Evolutionary conservation across 148 eudicot genomes (phyloP), one percentile per base, ranked within the genome.

Genomic region (Limonium bicolor): DNA sequence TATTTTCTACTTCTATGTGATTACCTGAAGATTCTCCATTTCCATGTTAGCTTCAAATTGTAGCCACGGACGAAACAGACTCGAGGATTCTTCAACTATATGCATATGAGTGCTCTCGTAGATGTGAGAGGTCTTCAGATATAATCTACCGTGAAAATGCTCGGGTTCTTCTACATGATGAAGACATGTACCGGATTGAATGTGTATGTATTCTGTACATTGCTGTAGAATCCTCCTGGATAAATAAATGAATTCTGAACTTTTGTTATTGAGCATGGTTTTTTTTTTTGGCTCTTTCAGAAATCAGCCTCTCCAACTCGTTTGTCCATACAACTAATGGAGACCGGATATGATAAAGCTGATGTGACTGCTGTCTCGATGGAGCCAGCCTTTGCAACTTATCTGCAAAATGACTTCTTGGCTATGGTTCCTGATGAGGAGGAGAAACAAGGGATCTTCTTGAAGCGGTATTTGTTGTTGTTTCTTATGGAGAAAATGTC

Each of bases 111-210:
- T 71, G 65, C 24, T 84, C 85, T 23, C 67, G 99, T 37, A 76
- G 64, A 51, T 67, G 61, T 18, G 80, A 63, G 33, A 84, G 56
- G 29, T 76, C 48, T 63, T 48, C 55, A 53, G 95, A 90, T 66
- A 71, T 81, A 24, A 85, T 78, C 27, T 90, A 90, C 68, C 75
- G 80, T 58, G 95, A 84, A 60, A 84, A 90, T 68, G 80, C 74
- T 28, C 95, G 82, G 37, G 82, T 84, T 38, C 54, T 77, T 33
- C 82, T 90, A 9, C 86, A 80, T 38, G 95, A 90, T 36, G 99
- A 90, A 70, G 80, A 80, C 69, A 80, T 84, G 36, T 90, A 80
- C 57, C 77, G 99, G 41, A 42, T 90, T 36, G 79, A 80, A 61
- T 75, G 71, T 65, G 99, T 90, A 80, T 56, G 95, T 70, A 48